These are phyloP conservation scores for Sutorius australiensis DNA, from an alignment of 768 basidiomycete genomes.

Conservation along the genomic window DNA sequence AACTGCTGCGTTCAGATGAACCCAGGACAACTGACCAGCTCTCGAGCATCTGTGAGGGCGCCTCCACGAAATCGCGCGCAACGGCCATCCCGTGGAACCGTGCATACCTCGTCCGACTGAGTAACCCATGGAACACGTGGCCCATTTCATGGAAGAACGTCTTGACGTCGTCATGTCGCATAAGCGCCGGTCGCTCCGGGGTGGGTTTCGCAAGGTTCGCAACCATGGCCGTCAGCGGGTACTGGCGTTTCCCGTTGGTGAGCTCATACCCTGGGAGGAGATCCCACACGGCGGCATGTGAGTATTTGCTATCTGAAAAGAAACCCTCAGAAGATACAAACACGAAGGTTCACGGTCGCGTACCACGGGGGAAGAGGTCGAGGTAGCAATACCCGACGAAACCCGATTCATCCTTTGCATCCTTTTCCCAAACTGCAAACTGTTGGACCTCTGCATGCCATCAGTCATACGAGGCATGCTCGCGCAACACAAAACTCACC, in stretches of 20 bases:
- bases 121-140: conserved; percentile 65
- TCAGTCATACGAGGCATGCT: background rate
- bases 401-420: conserved; percentile 61
- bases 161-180: conserved; percentile 85
- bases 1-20: background rate
- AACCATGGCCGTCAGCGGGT: conserved; percentile 82
- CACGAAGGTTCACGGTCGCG: conserved; percentile 3
- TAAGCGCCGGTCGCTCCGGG: conserved; percentile 72
- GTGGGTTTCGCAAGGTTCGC: conserved; percentile 88
- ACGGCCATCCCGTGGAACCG: conserved; percentile 84
- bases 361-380: conserved; percentile 82
- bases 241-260: conserved; percentile 55
- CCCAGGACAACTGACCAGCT: conserved; percentile 57
- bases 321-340: background rate
- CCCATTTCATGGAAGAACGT: conserved; percentile 95
- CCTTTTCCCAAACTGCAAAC: conserved; percentile 82
- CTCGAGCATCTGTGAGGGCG: conserved; percentile 90
- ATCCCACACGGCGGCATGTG: conserved; percentile 84
- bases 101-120: conserved; percentile 65
- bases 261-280: conserved; percentile 63
- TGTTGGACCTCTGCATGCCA: conserved; percentile 66
- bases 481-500: conserved; percentile 40
- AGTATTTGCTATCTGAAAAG: conserved; percentile 64
- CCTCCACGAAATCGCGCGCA: conserved; percentile 82
- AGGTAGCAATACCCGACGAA: conserved; percentile 87